phyloP scores from a whole-genome alignment of 2,329 filamentous ascomycete species.

The Trichoderma harzianum region DNA sequence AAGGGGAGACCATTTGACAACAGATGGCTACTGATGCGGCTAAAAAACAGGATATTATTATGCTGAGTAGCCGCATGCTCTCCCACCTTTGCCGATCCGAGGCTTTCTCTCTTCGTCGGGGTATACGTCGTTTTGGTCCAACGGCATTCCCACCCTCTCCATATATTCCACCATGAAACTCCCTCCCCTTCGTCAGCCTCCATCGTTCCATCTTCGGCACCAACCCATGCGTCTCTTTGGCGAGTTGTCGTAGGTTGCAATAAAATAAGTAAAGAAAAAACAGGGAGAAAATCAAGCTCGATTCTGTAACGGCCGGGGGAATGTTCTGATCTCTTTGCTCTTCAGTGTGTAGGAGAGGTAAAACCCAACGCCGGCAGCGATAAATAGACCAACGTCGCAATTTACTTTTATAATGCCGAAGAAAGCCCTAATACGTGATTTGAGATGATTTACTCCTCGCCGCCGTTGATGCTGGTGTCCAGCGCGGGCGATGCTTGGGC shows the following conservation, averaged over 20 bases:
- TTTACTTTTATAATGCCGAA: constrained; percentile 32
- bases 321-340: constrained; percentile 42
- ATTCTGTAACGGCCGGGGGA: constrained; percentile 38
- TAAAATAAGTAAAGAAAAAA: constrained; percentile 24
- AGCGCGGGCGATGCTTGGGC: constrained; percentile 40
- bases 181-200: constrained; percentile 26
- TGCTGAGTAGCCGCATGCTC: constrained; percentile 20
- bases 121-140: constrained; percentile 22
- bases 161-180: constrained; percentile 20
- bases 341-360: constrained; percentile 40
- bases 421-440: constrained; percentile 31
- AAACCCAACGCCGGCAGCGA: constrained; percentile 49
- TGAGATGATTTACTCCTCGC: constrained; percentile 44
- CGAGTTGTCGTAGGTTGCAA: constrained; percentile 23
- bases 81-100: constrained; percentile 14
- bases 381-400: constrained; percentile 45
- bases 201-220: constrained; percentile 29
- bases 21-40: constrained; percentile 31
- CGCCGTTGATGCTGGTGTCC: constrained; percentile 57
- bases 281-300: constrained; percentile 35
- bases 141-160: constrained; percentile 14
- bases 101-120: constrained; percentile 21
- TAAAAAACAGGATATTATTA: constrained; percentile 20
- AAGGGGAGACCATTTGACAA: constrained; percentile 28
- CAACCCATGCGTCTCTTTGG: constrained; percentile 28